These are phyloP conservation scores for Amylostereum chailletii DNA, from an alignment of 1,284 basidiomycete genomes.

Conservation along the genomic window DNA sequence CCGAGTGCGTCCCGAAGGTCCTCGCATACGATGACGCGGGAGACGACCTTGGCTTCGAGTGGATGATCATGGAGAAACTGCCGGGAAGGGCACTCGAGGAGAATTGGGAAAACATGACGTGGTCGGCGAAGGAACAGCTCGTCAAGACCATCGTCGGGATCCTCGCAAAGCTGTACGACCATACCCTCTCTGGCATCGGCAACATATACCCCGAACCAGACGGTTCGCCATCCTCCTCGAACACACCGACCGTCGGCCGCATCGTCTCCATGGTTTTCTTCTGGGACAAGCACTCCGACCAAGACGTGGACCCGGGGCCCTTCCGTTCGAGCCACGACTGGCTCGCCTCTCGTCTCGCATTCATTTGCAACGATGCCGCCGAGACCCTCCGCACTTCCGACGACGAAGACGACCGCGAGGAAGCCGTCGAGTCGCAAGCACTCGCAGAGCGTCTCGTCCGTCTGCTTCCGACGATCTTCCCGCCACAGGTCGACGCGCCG, in stretches of 20 bases:
- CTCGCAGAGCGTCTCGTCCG: background rate
- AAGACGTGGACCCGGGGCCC: constrained; percentile 1
- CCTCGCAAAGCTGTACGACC: background rate
- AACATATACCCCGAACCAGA: background rate
- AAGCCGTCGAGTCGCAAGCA: background rate
- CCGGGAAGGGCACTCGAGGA: constrained; percentile 1
- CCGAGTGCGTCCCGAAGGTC: background rate
- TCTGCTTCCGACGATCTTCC: background rate
- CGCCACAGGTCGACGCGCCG: background rate
- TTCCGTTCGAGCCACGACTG: constrained; percentile 4
- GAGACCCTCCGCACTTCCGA: background rate
- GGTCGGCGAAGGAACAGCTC: constrained; percentile 1
- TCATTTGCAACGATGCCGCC: constrained; percentile 1
- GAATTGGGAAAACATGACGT: background rate
- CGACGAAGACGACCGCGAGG: constrained; percentile 1
- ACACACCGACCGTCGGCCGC: background rate
- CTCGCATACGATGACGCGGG: constrained; percentile 1
- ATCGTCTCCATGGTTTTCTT: constrained; percentile 3
- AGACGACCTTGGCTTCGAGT: constrained; percentile 1
- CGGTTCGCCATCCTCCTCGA: background rate
- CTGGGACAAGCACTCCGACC: constrained; percentile 4
- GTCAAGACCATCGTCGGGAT: constrained; percentile 1
- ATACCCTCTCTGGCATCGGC: constrained; percentile 1
- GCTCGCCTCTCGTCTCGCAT: background rate
- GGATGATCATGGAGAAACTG: constrained; percentile 3